Base-by-base conservation (phyloP, 257 asterid species). In the Penstemon davidsonii region DNA sequence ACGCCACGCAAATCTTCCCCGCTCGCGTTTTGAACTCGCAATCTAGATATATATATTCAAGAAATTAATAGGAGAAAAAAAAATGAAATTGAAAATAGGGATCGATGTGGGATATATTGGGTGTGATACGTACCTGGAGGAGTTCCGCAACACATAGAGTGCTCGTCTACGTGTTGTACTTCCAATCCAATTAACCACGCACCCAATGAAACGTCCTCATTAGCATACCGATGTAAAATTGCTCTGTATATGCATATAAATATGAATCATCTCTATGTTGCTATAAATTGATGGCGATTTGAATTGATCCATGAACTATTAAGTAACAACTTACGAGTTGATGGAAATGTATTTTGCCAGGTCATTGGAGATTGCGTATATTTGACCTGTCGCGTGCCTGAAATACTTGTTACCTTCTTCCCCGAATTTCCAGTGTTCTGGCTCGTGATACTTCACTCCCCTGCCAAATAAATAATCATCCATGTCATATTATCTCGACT, bases 381-480 rank as follows among this genome's bases (percentile, higher is more conserved):
- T 85, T 72, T 88, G 96, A n/a, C 96, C 96, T 0, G 95, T 87
- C 5, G 96, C 96, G 39, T 89, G 96, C 80, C 96, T 72, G 81
- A 89, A 89, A 69, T 89, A 89, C 33, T 87, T 87, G 83, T 87
- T 87, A 57, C 96, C 96, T 79, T 80, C 85, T 72, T 87, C 96
- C 53, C 96, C 96, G 36, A 90, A 90, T 77, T 90, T 90, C 96
- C 89, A 87, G 70, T 75, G 75, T 73, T 90, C 95, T 0, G 96
- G 93, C 84, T 89, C 96, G n/a, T 89, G 86, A 69, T 89, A 89
- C 77, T 79, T 85, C 9, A 79, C 83, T 59, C 88, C 89, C 46
- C 96, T 89, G 78, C 70, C 13, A 51, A 8, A 44, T 38, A 5
- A 59, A n/a, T 4, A 3, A 15, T 46, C 55, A n/a, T 9, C 43